Base-by-base conservation (phyloP, 176 grass and related monocot species). In the Ananas comosus region DNA sequence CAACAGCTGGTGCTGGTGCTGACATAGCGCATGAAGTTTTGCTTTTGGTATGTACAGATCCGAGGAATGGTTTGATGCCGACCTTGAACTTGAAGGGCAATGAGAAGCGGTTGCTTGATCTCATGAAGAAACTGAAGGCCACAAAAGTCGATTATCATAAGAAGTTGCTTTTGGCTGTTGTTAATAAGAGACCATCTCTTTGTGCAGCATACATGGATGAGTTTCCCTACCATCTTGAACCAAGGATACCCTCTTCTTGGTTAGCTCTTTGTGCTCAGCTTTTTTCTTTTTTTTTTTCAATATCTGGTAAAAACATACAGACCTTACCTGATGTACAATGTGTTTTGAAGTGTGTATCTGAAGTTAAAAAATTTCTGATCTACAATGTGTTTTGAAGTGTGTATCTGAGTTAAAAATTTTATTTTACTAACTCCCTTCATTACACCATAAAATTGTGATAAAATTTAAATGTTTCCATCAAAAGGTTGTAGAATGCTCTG, bases 61-160 rank as follows among this genome's bases (percentile, higher is more conserved):
- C 85, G 10, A 78, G 78, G 79, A 96, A 96, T 80, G 92, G 92
- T 24, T 80, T 96, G 58, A 96, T 96, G 88, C 88, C 88, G 12
- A 71, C 76, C 68, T 74, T 56, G 13, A 81, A 86, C 49, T 79
- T 96, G 73, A 89, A 80, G 75, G 92, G 92, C 65, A 91, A 96
- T 48, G 79, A 89, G 81, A 96, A 89, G 72, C 83, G 88, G 18
- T 80, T 91, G 29, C 75, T 96, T 76, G 86, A 87, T 64, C 77
- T 96, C 42, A 89, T 89, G 88, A 96, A 86, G 83, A 96, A 96
- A 51, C 77, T 96, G 74, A 89, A 87, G 70, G 81, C 88, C 22
- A 87, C 80, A 48, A 81, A 96, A 67, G 67, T 78, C 63, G 29
- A 48, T 68, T 78, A 89, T 75, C 92, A 91, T 72, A 89, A 76